A percentile compares a stretch with the other conserved stretches of the same genome.
Conservation (phyloP, 352 stramenopile species). For the Globisporangium canariense region DNA sequence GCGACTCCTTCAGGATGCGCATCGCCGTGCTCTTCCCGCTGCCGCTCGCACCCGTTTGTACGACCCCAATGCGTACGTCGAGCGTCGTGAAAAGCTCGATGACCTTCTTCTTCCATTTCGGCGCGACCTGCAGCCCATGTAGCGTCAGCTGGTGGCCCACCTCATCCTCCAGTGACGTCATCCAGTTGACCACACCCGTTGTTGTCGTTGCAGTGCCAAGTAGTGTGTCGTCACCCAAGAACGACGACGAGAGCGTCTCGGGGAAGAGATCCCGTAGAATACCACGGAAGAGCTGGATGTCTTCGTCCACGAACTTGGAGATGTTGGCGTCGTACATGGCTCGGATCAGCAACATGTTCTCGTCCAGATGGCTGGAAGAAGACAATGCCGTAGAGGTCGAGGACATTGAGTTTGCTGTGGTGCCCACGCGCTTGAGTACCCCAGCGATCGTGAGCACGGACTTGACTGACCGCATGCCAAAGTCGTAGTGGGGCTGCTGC, state of each 20-base stretch:
- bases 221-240: not conserved
- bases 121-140: constrained; percentile 56
- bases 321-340: constrained; percentile 92
- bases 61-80: constrained; percentile 87
- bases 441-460: constrained; percentile 80
- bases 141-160: constrained; percentile 69
- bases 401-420: constrained; percentile 2
- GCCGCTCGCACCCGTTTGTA: constrained; percentile 69
- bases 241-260: constrained; percentile 20
- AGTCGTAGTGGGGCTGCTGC: constrained; percentile 85
- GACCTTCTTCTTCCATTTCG: constrained; percentile 83
- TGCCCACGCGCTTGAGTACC: constrained; percentile 41
- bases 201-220: not conserved
- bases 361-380: constrained; percentile 24
- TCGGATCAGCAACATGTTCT: constrained; percentile 88
- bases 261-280: constrained; percentile 90
- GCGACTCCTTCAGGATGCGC: constrained; percentile 40
- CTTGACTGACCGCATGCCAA: constrained; percentile 86
- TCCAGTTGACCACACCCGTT: constrained; percentile 29
- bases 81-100: constrained; percentile 92
- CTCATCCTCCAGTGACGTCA: constrained; percentile 62
- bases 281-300: constrained; percentile 84
- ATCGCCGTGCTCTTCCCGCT: constrained; percentile 68
- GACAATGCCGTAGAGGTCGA: not conserved
- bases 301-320: constrained; percentile 89